Conservation (phyloP, 208 protist species). For the Zelonia costaricensis region DNA sequence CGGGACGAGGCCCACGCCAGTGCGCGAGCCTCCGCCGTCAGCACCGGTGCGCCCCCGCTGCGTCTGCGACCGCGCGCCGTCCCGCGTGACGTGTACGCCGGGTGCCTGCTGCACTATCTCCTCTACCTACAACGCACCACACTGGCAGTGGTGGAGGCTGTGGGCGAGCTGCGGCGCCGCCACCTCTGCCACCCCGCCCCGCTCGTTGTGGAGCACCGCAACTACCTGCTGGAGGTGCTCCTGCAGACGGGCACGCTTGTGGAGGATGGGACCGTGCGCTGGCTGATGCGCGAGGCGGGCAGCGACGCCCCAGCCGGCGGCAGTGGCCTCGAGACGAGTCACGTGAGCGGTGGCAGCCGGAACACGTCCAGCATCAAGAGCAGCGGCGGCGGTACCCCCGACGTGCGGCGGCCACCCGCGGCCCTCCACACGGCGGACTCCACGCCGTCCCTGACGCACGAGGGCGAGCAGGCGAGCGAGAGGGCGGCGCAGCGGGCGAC, state of each 20-base stretch:
- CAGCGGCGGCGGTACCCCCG: no score
- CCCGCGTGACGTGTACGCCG: slow-evolving; percentile 24
- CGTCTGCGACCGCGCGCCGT: not conserved
- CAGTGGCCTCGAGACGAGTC: no score
- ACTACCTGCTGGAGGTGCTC: slow-evolving; percentile 47
- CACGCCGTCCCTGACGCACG: not conserved
- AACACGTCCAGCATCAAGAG: no score
- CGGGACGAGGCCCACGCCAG: no score
- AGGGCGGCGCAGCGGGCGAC: not conserved
- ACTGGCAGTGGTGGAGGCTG: slow-evolving; percentile 35
- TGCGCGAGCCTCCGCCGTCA: no score
- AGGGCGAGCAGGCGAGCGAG: slow-evolving; percentile 1
- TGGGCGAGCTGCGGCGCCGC: slow-evolving; percentile 22
- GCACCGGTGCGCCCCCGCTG: slow-evolving; percentile 1
- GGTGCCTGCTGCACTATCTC: slow-evolving; percentile 42
- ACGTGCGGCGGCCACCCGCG: no score
- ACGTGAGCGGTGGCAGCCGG: no score
- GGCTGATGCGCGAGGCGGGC: slow-evolving; percentile 21
- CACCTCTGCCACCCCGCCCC: slow-evolving; percentile 27
- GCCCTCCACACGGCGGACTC: no score
- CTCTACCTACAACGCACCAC: slow-evolving; percentile 37
- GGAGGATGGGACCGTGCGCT: slow-evolving; percentile 16
- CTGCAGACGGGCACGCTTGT: slow-evolving; percentile 33
- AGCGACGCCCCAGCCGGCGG: no score
- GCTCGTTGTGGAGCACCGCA: slow-evolving; percentile 38